A percentile compares a stretch with the other conserved stretches of the same genome.
Evolutionary conservation across 306 rosid species (phyloP).

Genomic region (Quercus mongolica): DNA sequence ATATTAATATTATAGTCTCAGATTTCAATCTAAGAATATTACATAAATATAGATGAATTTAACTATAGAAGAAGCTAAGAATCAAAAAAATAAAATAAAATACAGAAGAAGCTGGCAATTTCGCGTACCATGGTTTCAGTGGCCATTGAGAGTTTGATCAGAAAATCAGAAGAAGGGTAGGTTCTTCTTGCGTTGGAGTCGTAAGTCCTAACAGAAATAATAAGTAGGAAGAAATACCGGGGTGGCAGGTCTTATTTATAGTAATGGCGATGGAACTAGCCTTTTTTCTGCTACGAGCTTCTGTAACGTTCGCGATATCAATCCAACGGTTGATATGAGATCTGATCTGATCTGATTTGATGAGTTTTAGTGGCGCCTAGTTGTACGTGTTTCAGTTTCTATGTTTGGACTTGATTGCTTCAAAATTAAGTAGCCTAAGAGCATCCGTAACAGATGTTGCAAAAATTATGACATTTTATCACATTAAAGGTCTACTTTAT

Average conservation of each 20-base stretch:
- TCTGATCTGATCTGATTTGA: not conserved
- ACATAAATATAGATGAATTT: not conserved
- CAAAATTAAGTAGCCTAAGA: no score
- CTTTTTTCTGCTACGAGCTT: not conserved
- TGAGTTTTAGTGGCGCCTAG: not conserved
- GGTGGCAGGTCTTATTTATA: not conserved
- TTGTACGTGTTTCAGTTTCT: no score
- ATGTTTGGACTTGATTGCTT: no score
- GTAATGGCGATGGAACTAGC: not conserved
- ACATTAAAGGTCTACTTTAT: fast-evolving
- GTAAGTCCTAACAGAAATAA: not conserved
- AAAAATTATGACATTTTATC: no score
- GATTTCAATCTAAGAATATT: no score
- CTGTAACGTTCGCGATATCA: not conserved
- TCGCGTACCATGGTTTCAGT: not conserved
- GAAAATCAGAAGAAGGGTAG: not conserved
- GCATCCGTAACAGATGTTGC: fast-evolving
- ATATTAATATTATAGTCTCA: no score
- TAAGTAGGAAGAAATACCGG: fast-evolving
- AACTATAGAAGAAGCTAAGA: not conserved
- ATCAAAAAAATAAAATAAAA: no score
- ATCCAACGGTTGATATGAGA: not conserved
- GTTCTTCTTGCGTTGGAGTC: not conserved
- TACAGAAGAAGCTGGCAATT: not conserved
- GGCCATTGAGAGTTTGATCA: not conserved